Evolutionary conservation across 495 filamentous ascomycete species (phyloP).

Genomic region (Penicillium steckii): DNA sequence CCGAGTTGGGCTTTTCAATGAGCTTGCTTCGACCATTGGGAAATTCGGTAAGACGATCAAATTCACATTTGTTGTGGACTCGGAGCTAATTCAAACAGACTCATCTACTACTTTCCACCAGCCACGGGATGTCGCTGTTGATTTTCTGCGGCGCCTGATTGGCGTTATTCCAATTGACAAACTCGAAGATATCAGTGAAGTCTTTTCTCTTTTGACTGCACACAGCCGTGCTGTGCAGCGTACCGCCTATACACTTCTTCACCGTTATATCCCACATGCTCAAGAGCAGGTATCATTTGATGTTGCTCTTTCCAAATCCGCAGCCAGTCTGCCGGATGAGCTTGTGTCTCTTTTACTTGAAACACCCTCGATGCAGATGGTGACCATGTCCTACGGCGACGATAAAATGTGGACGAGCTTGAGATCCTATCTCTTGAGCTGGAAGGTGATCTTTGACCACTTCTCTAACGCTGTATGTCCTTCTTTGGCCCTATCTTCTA

Average conservation of each 20-base stretch:
- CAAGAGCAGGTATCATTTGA: slow-evolving; percentile 88
- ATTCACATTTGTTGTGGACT: too few species aligned
- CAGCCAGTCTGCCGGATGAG: slow-evolving; percentile 65
- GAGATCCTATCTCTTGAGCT: slow-evolving; percentile 83
- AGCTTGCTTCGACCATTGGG: slow-evolving; percentile 53
- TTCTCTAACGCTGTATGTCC: slow-evolving; percentile 66
- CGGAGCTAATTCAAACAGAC: slow-evolving; percentile 30
- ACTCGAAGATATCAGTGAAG: slow-evolving; percentile 55
- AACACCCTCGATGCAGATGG: slow-evolving; percentile 41
- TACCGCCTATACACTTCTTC: slow-evolving; percentile 77
- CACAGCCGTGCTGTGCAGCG: slow-evolving; percentile 73
- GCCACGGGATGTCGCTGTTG: slow-evolving; percentile 69
- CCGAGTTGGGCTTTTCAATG: slow-evolving; percentile 45
- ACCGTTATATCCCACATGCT: slow-evolving; percentile 66
- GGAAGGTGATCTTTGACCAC: slow-evolving; percentile 88
- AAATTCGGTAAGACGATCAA: slow-evolving; percentile 38
- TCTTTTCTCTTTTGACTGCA: slow-evolving; percentile 73
- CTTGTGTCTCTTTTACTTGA: slow-evolving; percentile 64
- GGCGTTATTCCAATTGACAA: slow-evolving; percentile 54
- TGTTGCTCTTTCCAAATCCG: slow-evolving; percentile 69
- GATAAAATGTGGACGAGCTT: slow-evolving; percentile 43
- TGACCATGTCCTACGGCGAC: slow-evolving; percentile 47
- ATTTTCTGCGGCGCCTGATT: slow-evolving; percentile 63
- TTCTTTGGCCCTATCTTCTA: neutral
- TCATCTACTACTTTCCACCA: slow-evolving; percentile 54